These are phyloP conservation scores for Ilyonectria mors-panacis DNA, from an alignment of 2,329 filamentous ascomycete genomes.

Conservation along the genomic window DNA sequence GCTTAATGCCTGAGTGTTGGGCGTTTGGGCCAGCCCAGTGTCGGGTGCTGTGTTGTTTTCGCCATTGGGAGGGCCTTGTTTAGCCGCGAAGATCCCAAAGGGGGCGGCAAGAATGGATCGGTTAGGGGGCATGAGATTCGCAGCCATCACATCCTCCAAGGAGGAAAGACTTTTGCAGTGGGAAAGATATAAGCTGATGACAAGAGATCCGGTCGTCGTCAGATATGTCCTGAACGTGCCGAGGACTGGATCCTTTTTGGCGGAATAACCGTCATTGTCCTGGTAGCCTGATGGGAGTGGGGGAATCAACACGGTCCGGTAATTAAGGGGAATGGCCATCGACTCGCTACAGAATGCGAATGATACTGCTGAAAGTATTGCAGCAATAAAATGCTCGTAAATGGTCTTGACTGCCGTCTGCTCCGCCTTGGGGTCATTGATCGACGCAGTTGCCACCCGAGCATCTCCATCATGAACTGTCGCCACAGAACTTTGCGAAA, in stretches of 20 bases:
- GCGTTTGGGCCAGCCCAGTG: conserved; percentile 61
- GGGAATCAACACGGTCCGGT: conserved; percentile 66
- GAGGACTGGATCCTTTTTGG: conserved; percentile 52
- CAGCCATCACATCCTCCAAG: conserved; percentile 60
- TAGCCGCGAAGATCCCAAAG: conserved; percentile 60
- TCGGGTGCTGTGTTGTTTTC: conserved; percentile 51
- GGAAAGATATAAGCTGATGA: conserved; percentile 65
- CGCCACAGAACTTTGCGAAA: conserved; percentile 34
- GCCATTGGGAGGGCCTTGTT: conserved; percentile 40
- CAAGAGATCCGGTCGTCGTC: conserved; percentile 69
- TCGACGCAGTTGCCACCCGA: conserved; percentile 48
- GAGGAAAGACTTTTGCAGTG: conserved; percentile 63
- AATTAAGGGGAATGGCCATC: conserved; percentile 67
- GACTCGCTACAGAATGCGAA: conserved; percentile 64
- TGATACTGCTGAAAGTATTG: conserved; percentile 66
- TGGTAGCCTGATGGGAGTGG: conserved; percentile 33
- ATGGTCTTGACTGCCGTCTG: conserved; percentile 57
- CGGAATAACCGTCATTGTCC: conserved; percentile 35
- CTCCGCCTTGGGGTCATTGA: conserved; percentile 42
- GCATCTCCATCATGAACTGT: conserved; percentile 46
- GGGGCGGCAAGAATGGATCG: conserved; percentile 68
- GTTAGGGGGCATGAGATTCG: conserved; percentile 58
- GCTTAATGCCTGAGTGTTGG: conserved; percentile 66
- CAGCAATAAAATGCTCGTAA: conserved; percentile 69
- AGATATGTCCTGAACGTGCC: conserved; percentile 69